Conservation (phyloP, 495 filamentous ascomycete species). For the Podospora fimiseda region DNA sequence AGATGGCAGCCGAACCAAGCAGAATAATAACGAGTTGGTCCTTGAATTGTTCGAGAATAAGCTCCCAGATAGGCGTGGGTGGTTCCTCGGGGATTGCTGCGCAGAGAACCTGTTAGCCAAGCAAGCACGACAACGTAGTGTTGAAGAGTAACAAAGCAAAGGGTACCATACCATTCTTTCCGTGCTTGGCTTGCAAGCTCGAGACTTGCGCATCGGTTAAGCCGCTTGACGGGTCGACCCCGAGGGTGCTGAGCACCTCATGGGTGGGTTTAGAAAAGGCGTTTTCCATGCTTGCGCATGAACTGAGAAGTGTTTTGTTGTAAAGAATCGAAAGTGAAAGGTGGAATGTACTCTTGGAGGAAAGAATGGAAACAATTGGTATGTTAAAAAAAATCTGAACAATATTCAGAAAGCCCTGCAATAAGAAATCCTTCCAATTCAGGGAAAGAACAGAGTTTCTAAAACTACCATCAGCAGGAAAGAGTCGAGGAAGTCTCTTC, state of each 20-base stretch:
- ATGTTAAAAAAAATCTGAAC: background rate
- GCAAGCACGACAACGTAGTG: background rate
- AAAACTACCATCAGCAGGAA: slow-evolving; percentile 14
- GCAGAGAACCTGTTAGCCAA: slow-evolving; percentile 4
- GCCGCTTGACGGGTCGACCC: slow-evolving; percentile 59
- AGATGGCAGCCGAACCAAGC: slow-evolving; percentile 86
- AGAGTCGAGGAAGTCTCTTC: background rate
- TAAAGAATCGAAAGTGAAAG: background rate
- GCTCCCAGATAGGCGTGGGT: slow-evolving; percentile 92
- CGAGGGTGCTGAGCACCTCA: slow-evolving; percentile 66
- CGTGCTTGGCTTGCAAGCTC: slow-evolving; percentile 59
- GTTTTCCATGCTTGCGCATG: slow-evolving; percentile 59
- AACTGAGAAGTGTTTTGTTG: background rate
- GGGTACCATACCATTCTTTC: slow-evolving; percentile 67
- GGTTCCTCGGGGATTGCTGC: slow-evolving; percentile 91
- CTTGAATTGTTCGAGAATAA: slow-evolving; percentile 98
- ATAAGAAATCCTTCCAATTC: slow-evolving; percentile 9
- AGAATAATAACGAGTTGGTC: slow-evolving; percentile 97
- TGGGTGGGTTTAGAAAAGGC: slow-evolving; percentile 63
- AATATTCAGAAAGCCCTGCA: background rate
- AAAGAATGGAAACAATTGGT: slow-evolving; percentile 5
- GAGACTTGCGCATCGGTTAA: slow-evolving; percentile 65
- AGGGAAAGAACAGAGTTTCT: slow-evolving; percentile 10
- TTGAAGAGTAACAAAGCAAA: too few species aligned
- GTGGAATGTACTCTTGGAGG: background rate